A percentile compares a stretch with the other conserved stretches of the same genome.
These are phyloP conservation scores for Colletotrichum gloeosporioides DNA, from an alignment of 2,329 filamentous ascomycete genomes.

Conservation along the genomic window DNA sequence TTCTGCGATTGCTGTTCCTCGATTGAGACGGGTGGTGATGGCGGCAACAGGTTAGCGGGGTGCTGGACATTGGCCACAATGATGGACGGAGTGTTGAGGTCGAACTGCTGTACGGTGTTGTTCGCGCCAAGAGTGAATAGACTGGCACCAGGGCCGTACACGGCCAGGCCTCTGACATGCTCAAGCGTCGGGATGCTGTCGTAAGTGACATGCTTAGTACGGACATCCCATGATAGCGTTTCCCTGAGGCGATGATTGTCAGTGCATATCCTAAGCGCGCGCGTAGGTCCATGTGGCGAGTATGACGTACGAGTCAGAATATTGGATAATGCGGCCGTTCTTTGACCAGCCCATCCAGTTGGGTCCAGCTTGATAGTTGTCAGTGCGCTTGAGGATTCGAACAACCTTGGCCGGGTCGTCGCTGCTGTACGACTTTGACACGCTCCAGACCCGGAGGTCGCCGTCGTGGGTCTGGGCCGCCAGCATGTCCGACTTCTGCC, in stretches of 20 bases:
- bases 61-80: constrained; percentile 91
- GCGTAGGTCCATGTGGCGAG: constrained; percentile 38
- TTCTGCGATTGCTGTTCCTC: constrained; percentile 69
- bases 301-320: constrained; percentile 75
- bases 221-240: constrained; percentile 94
- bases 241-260: constrained; percentile 61
- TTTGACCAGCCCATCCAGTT: constrained; percentile 99
- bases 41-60: constrained; percentile 76
- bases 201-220: constrained; percentile 95
- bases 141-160: constrained; percentile 88
- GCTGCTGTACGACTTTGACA: constrained; percentile 77
- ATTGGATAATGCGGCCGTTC: constrained; percentile 94
- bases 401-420: constrained; percentile 87
- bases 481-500: constrained; percentile 97
- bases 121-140: constrained; percentile 90
- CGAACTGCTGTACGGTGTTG: constrained; percentile 92
- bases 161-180: constrained; percentile 79
- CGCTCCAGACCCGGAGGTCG: constrained; percentile 94
- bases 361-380: constrained; percentile 74
- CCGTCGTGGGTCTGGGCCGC: constrained; percentile 91
- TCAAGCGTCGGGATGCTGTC: constrained; percentile 87
- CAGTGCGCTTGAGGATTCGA: constrained; percentile 80
- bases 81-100: constrained; percentile 80
- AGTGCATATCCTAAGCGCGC: constrained; percentile 48
- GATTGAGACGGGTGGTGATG: constrained; percentile 82